Evolutionary conservation across 306 rosid genomes (phyloP), one percentile per base, ranked within the genome.

Genomic region (Acacia crassicarpa): DNA sequence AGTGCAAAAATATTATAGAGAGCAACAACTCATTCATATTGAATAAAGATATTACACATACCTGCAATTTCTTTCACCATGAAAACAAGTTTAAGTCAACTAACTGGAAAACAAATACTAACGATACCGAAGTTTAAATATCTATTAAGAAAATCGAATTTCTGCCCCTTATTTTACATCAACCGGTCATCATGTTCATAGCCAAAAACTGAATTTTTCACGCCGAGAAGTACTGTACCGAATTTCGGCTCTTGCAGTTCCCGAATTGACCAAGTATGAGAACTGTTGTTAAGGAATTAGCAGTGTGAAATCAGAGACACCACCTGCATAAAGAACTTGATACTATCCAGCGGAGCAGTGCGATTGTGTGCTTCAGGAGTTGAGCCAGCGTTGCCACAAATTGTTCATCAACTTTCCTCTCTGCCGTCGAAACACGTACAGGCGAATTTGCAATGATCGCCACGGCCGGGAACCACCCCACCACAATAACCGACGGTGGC

Each of bases 241-340:
- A 44, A 44, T 22, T 44, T 44, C 13, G 12, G 32, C n/a, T 43
- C 38, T 38, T 1, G 9, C 27, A 20, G 25, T 33, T 67, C 15
- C 35, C 61, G 10, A 27, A 2, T 85, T 25, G 32, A 43, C 74
- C 6, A 8, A 59, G 15, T 0, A 40, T 23, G 48, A 38, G 32
- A 30, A 30, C 32, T 30, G 32, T 30, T 30, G 32, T 30, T 30
- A 30, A 30, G 32, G 32, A 44, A 15, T 5, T 54, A 23, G 89
- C n/a, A 83, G 62, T 27, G 89, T 22, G 89, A 90, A 62, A 46
- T 78, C 85, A 17, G 27, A 75, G 20, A 49, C 45, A 77, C 67
- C 48, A 94, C 98, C 97, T 95, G 97, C 97, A 95, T 93, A 75
- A 95, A 97, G 83, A 95, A 88, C 91, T 95, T 95, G 87, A 95